Conservation (phyloP, 202 grass and related monocot genomes). For the Brachypodium distachyon region DNA sequence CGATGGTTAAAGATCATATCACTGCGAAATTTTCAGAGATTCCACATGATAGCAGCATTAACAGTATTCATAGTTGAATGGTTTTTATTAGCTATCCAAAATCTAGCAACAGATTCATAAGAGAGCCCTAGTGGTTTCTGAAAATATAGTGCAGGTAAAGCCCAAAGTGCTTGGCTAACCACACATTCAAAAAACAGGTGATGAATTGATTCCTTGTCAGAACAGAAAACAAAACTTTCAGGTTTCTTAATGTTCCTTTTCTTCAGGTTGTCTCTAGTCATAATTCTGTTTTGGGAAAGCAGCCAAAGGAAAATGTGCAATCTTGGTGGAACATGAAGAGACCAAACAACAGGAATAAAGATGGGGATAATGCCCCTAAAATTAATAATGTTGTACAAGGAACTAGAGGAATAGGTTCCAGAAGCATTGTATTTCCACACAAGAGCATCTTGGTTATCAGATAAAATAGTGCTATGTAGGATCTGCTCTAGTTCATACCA, state of each 20-base stretch:
- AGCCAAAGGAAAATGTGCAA: not conserved
- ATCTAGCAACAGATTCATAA: not conserved
- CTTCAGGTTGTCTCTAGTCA: not conserved
- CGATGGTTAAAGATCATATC: too few species aligned
- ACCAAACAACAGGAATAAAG: not conserved
- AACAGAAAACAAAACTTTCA: not conserved
- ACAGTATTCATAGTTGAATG: not conserved
- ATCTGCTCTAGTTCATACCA: not conserved
- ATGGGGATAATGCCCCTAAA: not conserved
- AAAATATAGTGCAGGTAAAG: accelerated
- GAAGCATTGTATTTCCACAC: not conserved
- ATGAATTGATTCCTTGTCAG: not conserved
- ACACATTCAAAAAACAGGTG: not conserved
- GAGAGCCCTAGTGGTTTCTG: not conserved
- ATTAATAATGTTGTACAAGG: not conserved
- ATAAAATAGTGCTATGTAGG: accelerated
- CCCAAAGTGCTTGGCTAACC: not conserved
- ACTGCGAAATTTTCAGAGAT: not conserved
- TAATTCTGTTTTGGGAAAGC: not conserved
- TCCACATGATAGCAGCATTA: not conserved
- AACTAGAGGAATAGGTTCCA: not conserved
- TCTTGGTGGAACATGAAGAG: not conserved
- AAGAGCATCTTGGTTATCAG: not conserved
- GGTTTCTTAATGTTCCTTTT: not conserved
- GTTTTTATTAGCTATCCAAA: not conserved